A percentile compares a stretch with the other conserved stretches of the same genome.
These are phyloP conservation scores for Scutellaria baicalensis DNA, from an alignment of 257 asterid genomes.

Conservation along the genomic window DNA sequence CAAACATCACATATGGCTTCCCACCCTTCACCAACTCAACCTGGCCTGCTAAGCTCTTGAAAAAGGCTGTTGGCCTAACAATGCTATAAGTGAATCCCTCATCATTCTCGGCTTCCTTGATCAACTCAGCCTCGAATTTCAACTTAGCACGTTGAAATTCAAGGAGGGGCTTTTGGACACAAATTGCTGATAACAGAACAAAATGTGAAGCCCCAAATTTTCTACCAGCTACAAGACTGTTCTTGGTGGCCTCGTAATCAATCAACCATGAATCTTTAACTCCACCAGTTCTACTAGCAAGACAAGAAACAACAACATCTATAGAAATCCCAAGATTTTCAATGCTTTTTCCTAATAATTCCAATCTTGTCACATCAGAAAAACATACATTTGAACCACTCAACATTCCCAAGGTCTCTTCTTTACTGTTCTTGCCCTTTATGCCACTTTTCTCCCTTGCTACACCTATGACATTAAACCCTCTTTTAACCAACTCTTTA, in stretches of 20 bases:
- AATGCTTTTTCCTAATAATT: conserved; percentile 45
- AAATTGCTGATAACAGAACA: conserved; percentile 82
- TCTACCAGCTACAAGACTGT: conserved; percentile 72
- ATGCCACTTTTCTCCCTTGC: conserved; percentile 87
- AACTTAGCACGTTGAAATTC: conserved; percentile 91
- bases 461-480: conserved; percentile 77
- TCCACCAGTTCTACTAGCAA: conserved; percentile 92
- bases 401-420: conserved; percentile 49
- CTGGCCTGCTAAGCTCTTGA: conserved; percentile 97
- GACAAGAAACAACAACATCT: conserved; percentile 93
- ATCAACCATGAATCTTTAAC: conserved; percentile 90
- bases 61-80: conserved; percentile 95
- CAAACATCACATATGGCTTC: conserved; percentile 98
- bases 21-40: conserved; percentile 89
- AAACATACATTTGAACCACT: conserved; percentile 66
- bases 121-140: conserved; percentile 75
- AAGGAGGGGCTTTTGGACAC: conserved; percentile 98
- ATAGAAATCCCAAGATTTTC: conserved; percentile 40
- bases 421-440: conserved; percentile 58
- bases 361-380: conserved; percentile 71
- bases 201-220: conserved; percentile 84
- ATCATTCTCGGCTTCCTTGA: conserved; percentile 42
- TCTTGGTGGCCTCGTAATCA: conserved; percentile 89
- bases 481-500: conserved; percentile 63
- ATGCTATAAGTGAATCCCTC: conserved; percentile 61